Evolutionary conservation across 768 basidiomycete genomes (phyloP).

Genomic region (Podaxis pistillaris): DNA sequence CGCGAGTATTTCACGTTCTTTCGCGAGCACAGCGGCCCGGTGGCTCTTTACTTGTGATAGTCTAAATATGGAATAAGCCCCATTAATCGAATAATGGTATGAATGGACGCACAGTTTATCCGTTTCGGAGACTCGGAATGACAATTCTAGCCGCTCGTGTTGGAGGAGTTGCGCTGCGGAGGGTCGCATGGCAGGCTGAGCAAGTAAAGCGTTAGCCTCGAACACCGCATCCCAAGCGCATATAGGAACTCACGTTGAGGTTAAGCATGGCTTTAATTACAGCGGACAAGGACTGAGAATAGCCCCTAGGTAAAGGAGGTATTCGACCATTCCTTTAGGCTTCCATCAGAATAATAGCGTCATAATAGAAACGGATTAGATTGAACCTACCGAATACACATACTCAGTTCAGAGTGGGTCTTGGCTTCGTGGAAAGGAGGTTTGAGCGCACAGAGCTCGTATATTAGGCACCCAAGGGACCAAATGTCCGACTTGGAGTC

Average conservation of each 20-base stretch:
- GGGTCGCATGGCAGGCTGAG: constrained; percentile 82
- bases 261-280: constrained; percentile 88
- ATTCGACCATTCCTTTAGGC: constrained; percentile 75
- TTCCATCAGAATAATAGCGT: not conserved
- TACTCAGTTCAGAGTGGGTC: constrained; percentile 83
- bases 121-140: constrained; percentile 70
- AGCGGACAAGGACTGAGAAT: constrained; percentile 67
- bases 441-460: constrained; percentile 91
- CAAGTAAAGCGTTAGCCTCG: not conserved
- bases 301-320: constrained; percentile 83
- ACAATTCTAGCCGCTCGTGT: constrained; percentile 72
- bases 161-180: constrained; percentile 79
- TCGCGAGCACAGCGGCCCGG: constrained; percentile 49
- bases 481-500: constrained; percentile 99
- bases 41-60: constrained; percentile 64
- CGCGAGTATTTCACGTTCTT: constrained; percentile 62
- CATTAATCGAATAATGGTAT: not conserved
- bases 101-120: constrained; percentile 65
- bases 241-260: constrained; percentile 57
- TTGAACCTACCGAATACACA: constrained; percentile 64
- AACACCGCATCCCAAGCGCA: not conserved
- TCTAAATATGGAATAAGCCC: constrained; percentile 34
- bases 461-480: constrained; percentile 96
- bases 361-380: not conserved
- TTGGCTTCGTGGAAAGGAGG: constrained; percentile 94